Evolutionary conservation across 2,329 filamentous ascomycete species (phyloP).

Genomic region (Amphichorda felina): DNA sequence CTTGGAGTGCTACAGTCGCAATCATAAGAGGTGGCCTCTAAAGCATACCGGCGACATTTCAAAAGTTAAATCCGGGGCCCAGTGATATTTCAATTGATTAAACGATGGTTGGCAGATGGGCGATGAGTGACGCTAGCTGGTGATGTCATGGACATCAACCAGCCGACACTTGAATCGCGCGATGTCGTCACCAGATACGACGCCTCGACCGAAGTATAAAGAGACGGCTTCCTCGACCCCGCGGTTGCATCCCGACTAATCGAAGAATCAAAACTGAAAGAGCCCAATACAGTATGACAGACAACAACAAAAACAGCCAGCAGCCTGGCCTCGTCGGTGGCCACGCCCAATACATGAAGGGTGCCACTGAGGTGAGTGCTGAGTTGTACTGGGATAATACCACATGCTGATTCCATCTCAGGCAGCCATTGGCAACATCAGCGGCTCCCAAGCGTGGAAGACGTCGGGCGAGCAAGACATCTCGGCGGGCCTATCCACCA

Average conservation of each 20-base stretch:
- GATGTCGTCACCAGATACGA: background rate
- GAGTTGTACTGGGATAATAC: background rate
- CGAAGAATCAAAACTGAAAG: background rate
- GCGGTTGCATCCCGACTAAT: background rate
- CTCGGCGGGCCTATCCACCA: constrained; percentile 44
- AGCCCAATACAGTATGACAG: constrained; percentile 11
- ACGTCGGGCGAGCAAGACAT: constrained; percentile 53
- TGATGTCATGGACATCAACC: background rate
- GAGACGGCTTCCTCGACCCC: background rate
- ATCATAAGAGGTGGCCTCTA: too few species aligned
- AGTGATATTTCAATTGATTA: too few species aligned
- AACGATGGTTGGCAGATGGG: too few species aligned
- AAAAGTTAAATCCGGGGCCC: too few species aligned
- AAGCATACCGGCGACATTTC: too few species aligned
- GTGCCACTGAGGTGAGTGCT: constrained; percentile 47
- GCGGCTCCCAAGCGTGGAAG: constrained; percentile 52
- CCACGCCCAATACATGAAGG: constrained; percentile 59
- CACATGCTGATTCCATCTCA: constrained; percentile 13
- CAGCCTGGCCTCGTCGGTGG: constrained; percentile 49
- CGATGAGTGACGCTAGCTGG: too few species aligned
- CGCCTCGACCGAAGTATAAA: background rate
- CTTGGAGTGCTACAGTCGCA: too few species aligned
- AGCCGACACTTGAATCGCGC: background rate
- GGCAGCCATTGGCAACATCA: constrained; percentile 48
- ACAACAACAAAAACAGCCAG: constrained; percentile 18